A percentile compares a stretch with the other conserved stretches of the same genome.
These are phyloP conservation scores for Populus ilicifolia DNA, from an alignment of 345 rosid species.

Conservation along the genomic window DNA sequence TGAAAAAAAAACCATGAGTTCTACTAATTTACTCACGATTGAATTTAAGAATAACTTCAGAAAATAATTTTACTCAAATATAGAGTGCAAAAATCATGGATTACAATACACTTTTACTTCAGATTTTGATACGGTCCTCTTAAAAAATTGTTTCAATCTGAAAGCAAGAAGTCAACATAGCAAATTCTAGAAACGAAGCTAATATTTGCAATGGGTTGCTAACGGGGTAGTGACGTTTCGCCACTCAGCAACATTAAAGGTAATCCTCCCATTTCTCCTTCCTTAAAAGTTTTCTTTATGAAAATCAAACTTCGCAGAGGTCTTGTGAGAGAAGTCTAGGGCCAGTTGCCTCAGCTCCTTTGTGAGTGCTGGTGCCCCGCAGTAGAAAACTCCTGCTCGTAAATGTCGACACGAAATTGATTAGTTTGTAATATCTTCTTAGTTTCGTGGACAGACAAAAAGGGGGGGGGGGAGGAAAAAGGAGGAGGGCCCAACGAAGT, in stretches of 20 bases:
- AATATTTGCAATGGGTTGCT: background rate
- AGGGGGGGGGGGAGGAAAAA: too few relatives aligned
- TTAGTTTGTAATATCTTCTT: background rate
- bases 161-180: background rate
- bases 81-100: too few relatives aligned
- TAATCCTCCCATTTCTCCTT: background rate
- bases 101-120: too few relatives aligned
- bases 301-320: conserved; percentile 84
- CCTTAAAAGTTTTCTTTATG: conserved; percentile 80
- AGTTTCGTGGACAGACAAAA: background rate
- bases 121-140: too few relatives aligned
- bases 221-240: background rate
- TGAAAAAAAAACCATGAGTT: too few relatives aligned
- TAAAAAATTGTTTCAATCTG: background rate
- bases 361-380: conserved; percentile 69
- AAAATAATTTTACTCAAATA: too few relatives aligned
- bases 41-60: too few relatives aligned
- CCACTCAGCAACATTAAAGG: background rate
- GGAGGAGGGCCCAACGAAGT: background rate
- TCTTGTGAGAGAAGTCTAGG: conserved; percentile 68
- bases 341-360: conserved; percentile 67
- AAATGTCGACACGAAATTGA: background rate
- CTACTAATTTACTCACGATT: too few relatives aligned
- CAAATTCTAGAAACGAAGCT: background rate
- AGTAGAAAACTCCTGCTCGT: conserved; percentile 82